phyloP scores from a whole-genome alignment of 768 basidiomycete species.

The Phlebiopsis flavidoalba region DNA sequence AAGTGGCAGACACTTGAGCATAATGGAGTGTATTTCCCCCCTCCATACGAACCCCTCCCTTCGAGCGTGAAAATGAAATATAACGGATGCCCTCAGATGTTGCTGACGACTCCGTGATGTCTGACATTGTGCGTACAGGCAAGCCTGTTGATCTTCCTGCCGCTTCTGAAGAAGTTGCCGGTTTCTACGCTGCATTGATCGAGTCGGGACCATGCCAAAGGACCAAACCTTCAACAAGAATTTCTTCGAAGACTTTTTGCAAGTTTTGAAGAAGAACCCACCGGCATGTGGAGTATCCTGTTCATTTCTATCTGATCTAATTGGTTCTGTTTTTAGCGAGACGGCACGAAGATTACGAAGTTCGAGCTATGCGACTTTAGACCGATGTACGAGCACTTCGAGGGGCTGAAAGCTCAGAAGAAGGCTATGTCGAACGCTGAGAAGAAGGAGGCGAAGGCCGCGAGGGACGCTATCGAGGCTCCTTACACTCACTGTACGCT shows the following conservation, averaged over 20 bases:
- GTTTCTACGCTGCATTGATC: conserved; percentile 90
- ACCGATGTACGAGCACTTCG: conserved; percentile 91
- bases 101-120: background rate
- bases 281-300: conserved; percentile 51
- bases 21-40: conserved; percentile 92
- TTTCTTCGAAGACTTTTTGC: conserved; percentile 90
- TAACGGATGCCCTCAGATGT: conserved; percentile 48
- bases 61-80: conserved; percentile 89
- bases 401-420: conserved; percentile 89
- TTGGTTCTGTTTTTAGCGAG: conserved; percentile 37
- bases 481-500: conserved; percentile 84
- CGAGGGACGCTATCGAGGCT: conserved; percentile 77
- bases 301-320: background rate
- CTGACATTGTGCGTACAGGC: conserved; percentile 40
- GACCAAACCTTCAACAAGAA: conserved; percentile 89
- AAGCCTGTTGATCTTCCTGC: conserved; percentile 72
- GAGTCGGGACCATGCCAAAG: conserved; percentile 89
- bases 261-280: conserved; percentile 71
- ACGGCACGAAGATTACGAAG: conserved; percentile 67
- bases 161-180: conserved; percentile 93
- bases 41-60: conserved; percentile 86
- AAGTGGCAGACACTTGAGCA: conserved; percentile 98
- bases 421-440: conserved; percentile 79
- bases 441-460: conserved; percentile 88
- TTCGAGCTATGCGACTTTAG: conserved; percentile 90